phyloP scores from a whole-genome alignment of 169 alveolate species.

The Cryptosporidium baileyi region DNA sequence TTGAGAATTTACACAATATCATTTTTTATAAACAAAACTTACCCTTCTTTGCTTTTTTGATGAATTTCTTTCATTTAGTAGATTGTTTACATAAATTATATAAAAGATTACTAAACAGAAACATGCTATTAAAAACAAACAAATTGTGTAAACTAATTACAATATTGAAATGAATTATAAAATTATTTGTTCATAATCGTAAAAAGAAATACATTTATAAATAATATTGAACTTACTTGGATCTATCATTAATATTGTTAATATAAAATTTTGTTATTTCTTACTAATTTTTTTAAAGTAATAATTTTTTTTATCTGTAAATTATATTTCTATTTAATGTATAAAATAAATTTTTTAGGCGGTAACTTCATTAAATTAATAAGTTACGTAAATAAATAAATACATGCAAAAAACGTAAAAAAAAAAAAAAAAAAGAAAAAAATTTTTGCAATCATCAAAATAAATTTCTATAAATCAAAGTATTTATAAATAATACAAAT shows the following conservation, averaged over 20 bases:
- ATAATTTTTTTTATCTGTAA: too few relatives aligned
- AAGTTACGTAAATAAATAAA: too few relatives aligned
- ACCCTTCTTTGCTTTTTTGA: conserved; percentile 29
- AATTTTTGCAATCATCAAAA: too few relatives aligned
- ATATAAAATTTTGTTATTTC: background rate
- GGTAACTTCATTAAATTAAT: too few relatives aligned
- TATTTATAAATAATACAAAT: too few relatives aligned
- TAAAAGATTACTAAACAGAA: conserved; percentile 7
- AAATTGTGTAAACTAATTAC: conserved; percentile 26
- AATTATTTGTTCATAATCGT: background rate
- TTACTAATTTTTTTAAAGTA: too few relatives aligned
- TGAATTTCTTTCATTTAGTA: conserved; percentile 11
- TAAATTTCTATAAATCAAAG: too few relatives aligned
- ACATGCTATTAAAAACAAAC: conserved; percentile 4
- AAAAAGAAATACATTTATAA: background rate
- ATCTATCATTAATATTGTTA: conserved; percentile 5
- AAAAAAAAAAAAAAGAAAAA: too few relatives aligned
- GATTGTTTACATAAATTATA: conserved; percentile 46
- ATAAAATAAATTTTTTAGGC: too few relatives aligned
- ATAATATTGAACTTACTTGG: conserved; percentile 18
- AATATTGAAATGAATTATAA: background rate
- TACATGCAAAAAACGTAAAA: too few relatives aligned
- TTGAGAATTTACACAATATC: background rate
- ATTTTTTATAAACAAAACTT: background rate
- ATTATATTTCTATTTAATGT: too few relatives aligned